A percentile compares a stretch with the other conserved stretches of the same genome.
Conservation (phyloP, 495 filamentous ascomycete genomes). For the Hypoxylon cercidicola region DNA sequence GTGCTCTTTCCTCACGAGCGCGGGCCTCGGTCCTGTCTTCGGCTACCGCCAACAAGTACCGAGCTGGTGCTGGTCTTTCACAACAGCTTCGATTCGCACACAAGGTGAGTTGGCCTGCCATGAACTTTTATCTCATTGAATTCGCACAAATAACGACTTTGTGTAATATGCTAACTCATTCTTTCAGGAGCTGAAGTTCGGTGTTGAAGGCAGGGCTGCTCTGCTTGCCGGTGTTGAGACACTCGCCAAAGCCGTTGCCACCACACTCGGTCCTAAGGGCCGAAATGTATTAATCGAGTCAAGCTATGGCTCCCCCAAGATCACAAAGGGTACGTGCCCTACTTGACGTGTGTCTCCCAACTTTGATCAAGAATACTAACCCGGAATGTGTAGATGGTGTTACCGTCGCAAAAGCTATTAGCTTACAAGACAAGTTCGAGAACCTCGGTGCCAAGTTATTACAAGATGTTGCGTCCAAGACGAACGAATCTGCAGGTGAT, state of each 20-base stretch:
- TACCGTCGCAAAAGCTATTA: conserved; percentile 90
- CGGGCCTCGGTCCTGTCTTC: conserved; percentile 75
- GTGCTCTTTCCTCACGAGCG: conserved; percentile 72
- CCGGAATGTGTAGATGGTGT: conserved; percentile 77
- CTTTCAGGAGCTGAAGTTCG: conserved; percentile 93
- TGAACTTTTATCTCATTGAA: not conserved
- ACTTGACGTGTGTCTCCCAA: conserved; percentile 5
- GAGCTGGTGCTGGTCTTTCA: conserved; percentile 62
- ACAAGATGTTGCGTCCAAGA: conserved; percentile 98
- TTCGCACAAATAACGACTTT: conserved; percentile 21
- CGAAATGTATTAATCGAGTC: conserved; percentile 98
- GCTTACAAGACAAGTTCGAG: conserved; percentile 98
- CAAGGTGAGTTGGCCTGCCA: conserved; percentile 72
- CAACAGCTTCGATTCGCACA: conserved; percentile 93
- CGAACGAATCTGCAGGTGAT: conserved; percentile 98
- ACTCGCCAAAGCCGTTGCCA: conserved; percentile 93
- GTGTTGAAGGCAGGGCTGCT: conserved; percentile 89
- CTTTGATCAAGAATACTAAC: conserved; percentile 28
- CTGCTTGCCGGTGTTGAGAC: conserved; percentile 96
- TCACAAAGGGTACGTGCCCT: conserved; percentile 86
- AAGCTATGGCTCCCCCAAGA: conserved; percentile 97
- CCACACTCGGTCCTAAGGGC: conserved; percentile 96
- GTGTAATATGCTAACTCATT: conserved; percentile 33
- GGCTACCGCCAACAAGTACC: conserved; percentile 64
- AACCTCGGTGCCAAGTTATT: conserved; percentile 96